Base-by-base conservation (phyloP, 1,139 yeast species). In the Nakaseomyces uthaithaninus region DNA sequence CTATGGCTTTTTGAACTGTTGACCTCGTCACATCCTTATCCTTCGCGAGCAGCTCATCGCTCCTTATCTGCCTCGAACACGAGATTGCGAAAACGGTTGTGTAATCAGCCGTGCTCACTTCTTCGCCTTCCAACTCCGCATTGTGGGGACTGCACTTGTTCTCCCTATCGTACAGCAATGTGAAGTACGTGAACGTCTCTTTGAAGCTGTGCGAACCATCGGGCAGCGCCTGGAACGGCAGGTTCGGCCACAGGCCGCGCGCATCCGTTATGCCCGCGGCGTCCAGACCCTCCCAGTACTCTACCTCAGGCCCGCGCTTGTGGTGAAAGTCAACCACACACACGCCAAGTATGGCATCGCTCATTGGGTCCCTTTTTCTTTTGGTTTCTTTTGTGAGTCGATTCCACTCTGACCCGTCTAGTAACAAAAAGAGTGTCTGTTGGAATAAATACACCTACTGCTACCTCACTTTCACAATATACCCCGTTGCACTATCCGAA, bases 301-400 rank as follows among this genome's bases (percentile, higher is more conserved):
- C 96, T 15, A 91, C 78, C 57, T 91, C 97, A 0, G 98, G 98
- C 0, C 98, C 98, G 43, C 95, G 65, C 18, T 82, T 73, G 55
- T 91, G 98, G 58, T 91, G 95, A 67, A 91, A 91, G 50, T 93
- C 95, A 16, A 89, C 95, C 15, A 91, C 74, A 50, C 95, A 81
- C 12, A 89, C 76, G 4, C 95, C 96, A 60, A 85, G 80, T 4
- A 87, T 73, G 54, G 74, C 54, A 5, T 30, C 25, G 18, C 33
- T 26, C 33, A 28, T 11, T 16, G 16, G 18, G 11, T 17, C 18
- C 31, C 14, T 27, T 15, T 27, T 11, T 14, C n/a, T 12, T 28
- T 28, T n/a, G 16, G 16, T n/a, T n/a, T n/a, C n/a, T n/a, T n/a
- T n/a, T n/a, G n/a, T n/a, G n/a, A n/a, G n/a, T n/a, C n/a, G n/a